Conservation (phyloP, 2,329 filamentous ascomycete species). For the Aspergillus fumigatiaffinis region DNA sequence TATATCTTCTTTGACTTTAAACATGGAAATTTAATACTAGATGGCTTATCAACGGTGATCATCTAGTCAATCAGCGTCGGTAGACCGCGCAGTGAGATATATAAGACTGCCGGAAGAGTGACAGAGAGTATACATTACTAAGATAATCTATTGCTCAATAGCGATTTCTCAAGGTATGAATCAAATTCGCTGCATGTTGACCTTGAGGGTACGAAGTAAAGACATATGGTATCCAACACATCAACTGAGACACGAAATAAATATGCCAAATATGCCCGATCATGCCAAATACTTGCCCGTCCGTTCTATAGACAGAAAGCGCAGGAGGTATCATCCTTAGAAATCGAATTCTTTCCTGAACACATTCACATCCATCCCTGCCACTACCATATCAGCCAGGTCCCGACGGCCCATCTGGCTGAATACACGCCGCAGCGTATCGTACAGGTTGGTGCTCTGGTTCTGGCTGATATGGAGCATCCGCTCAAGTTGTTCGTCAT, state of each 20-base stretch:
- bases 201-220: slow-evolving; percentile 2
- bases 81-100: too few relatives aligned
- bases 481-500: slow-evolving; percentile 72
- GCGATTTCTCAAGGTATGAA: not conserved
- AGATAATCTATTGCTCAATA: not conserved
- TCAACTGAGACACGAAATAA: not conserved
- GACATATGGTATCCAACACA: slow-evolving; percentile 15
- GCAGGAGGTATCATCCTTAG: slow-evolving; percentile 32
- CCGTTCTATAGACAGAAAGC: not conserved
- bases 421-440: slow-evolving; percentile 91
- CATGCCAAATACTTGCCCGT: not conserved
- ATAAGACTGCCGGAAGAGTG: too few relatives aligned
- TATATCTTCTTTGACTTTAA: not conserved
- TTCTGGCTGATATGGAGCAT: slow-evolving; percentile 81
- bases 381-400: slow-evolving; percentile 79
- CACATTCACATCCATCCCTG: slow-evolving; percentile 83
- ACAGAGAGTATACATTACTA: not conserved
- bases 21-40: not conserved
- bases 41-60: too few relatives aligned
- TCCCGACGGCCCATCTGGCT: slow-evolving; percentile 90
- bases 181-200: slow-evolving; percentile 2
- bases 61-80: too few relatives aligned
- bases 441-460: slow-evolving; percentile 92
- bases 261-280: slow-evolving; percentile 1
- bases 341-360: slow-evolving; percentile 93